Conservation (phyloP, 768 basidiomycete species). For the Paxillus ammoniavirescens region DNA sequence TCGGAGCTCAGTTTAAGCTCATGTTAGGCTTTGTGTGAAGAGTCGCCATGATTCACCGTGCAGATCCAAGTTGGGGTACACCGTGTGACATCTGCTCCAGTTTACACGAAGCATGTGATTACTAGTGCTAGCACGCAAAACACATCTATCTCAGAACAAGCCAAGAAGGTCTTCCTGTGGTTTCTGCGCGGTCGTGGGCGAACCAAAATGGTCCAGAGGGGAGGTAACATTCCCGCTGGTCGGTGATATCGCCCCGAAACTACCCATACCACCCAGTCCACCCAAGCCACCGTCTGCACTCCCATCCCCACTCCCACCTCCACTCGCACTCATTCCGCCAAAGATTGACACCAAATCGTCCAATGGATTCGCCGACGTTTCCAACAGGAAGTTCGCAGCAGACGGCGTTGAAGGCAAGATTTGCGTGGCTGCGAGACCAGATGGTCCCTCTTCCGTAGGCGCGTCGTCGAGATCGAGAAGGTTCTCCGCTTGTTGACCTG, state of each 20-base stretch:
- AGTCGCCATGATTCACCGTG: too few species aligned
- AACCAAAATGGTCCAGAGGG: conserved; percentile 21
- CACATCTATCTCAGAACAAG: conserved; percentile 41
- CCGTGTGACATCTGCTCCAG: too few species aligned
- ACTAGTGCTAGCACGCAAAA: background rate
- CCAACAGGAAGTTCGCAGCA: conserved; percentile 70
- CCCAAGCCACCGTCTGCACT: conserved; percentile 12
- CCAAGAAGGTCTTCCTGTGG: conserved; percentile 55
- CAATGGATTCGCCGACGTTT: conserved; percentile 83
- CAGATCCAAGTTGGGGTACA: too few species aligned
- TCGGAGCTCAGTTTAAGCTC: too few species aligned
- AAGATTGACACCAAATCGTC: conserved; percentile 95
- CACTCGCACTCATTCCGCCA: conserved; percentile 47
- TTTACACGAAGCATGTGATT: background rate
- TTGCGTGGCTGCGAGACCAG: conserved; percentile 76
- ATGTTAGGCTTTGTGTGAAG: too few species aligned
- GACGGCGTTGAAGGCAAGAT: conserved; percentile 70
- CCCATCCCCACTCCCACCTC: conserved; percentile 8
- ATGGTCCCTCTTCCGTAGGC: conserved; percentile 55
- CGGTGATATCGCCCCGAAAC: conserved; percentile 15
- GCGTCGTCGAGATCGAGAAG: conserved; percentile 90
- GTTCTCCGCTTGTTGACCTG: conserved; percentile 93
- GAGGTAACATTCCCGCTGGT: conserved; percentile 2
- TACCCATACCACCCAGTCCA: conserved; percentile 23
- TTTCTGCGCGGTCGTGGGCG: conserved; percentile 26